phyloP scores from a whole-genome alignment of 805 yeast genomes.

The Candida hungchunana region DNA sequence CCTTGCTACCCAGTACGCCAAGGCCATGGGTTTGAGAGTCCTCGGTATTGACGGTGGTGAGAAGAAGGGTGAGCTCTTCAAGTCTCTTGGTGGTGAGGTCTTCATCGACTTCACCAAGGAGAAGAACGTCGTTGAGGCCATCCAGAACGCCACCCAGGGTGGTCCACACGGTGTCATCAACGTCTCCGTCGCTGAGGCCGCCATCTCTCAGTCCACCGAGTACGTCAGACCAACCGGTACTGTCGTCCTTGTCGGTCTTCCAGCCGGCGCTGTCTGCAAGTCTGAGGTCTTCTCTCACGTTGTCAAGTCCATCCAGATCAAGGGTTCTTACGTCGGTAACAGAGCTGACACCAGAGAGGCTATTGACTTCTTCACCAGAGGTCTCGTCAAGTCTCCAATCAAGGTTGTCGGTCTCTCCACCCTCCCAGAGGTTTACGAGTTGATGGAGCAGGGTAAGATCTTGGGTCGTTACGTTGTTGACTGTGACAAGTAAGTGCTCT shows the following conservation, averaged over 20 bases:
- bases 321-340: constrained; percentile 86
- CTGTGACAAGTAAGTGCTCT: constrained; percentile 45
- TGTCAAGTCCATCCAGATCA: constrained; percentile 64
- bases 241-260: constrained; percentile 71
- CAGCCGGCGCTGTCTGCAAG: constrained; percentile 70
- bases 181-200: constrained; percentile 68
- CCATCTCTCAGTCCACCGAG: constrained; percentile 56
- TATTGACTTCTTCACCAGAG: constrained; percentile 67
- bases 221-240: constrained; percentile 67
- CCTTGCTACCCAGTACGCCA: constrained; percentile 69
- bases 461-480: constrained; percentile 89
- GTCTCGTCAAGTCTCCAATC: constrained; percentile 69
- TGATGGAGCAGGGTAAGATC: constrained; percentile 81
- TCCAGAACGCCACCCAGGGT: constrained; percentile 57
- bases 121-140: constrained; percentile 51
- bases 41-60: constrained; percentile 70
- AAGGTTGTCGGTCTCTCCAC: constrained; percentile 72
- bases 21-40: constrained; percentile 72
- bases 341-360: constrained; percentile 85
- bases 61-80: constrained; percentile 51
- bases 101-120: constrained; percentile 56
- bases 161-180: constrained; percentile 77
- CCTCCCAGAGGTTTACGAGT: constrained; percentile 61
- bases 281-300: constrained; percentile 72
- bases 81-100: constrained; percentile 61